Base-by-base conservation (phyloP, 495 filamentous ascomycete species). In the Penicillium samsonianum region DNA sequence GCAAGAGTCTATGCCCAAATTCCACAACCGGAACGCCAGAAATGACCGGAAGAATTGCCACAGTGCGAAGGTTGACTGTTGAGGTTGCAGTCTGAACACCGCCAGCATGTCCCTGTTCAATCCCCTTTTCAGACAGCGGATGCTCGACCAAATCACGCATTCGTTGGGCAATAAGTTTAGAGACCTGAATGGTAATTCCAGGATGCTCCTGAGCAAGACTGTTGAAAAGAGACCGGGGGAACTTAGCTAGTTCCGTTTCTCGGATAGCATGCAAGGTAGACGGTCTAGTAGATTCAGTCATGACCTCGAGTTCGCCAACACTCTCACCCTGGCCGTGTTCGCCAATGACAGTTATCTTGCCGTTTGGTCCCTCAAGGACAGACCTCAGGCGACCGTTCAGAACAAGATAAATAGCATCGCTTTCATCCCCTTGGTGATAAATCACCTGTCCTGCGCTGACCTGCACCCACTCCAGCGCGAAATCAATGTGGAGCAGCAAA, bases 271-370 rank as follows among this genome's bases (percentile, higher is more conserved):
- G 92, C 9, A 98, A 77, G 5, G 92, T 96, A 19, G 90, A 91
- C 3, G 93, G 88, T 30, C 94, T 84, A 14, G 82, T 83, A 16
- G 93, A 92, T 70, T 98, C 94, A 1, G 95, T 98, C 80, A 98
- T 87, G 43, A 98, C 94, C 67, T 98, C 95, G 16, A 98, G 79
- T 70, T 98, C 94, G 11, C 94, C 94, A 38, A 98, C 91, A 72
- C 95, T 98, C 65, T 98, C 94, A 17, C 94, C 94, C 67, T 98
- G 94, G 6, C 95, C 94, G 65, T 90, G 97, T 68, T 98, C 94
- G 11, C 91, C 92, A 37, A 91, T 84, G 37, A 96, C 92, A 49
- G 86, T 88, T 78, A 96, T 89, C n/a, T 85, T 88, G 0, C 89
- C 90, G 50, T 90, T 86, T 28, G 87, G 77, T 5, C 84, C 80